Evolutionary conservation across 2,329 filamentous ascomycete genomes (phyloP).

Genomic region (Thielaviopsis euricoi): DNA sequence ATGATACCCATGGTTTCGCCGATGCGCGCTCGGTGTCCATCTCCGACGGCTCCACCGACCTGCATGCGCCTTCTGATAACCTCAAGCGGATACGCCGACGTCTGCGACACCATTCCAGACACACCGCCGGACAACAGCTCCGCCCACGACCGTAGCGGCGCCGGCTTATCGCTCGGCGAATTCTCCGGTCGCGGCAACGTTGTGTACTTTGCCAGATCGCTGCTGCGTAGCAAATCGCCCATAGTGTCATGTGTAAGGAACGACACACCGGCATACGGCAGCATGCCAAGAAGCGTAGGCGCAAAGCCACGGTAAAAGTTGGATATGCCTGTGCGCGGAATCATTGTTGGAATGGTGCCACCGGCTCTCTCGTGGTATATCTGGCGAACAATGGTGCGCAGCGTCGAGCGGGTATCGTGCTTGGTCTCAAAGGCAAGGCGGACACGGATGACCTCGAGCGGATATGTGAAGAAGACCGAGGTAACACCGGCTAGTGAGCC

Average conservation of each 20-base stretch:
- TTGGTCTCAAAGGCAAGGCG: slow-evolving; percentile 91
- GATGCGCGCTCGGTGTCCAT: slow-evolving; percentile 65
- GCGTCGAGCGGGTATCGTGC: slow-evolving; percentile 48
- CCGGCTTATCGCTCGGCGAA: slow-evolving; percentile 37
- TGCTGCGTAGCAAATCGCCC: slow-evolving; percentile 65
- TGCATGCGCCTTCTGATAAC: slow-evolving; percentile 90
- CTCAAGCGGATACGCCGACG: slow-evolving; percentile 82
- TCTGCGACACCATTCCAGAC: slow-evolving; percentile 80
- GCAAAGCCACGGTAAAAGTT: slow-evolving; percentile 96
- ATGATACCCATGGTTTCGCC: slow-evolving; percentile 64
- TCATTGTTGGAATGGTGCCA: slow-evolving; percentile 15
- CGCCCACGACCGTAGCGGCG: slow-evolving; percentile 68
- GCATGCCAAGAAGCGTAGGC: slow-evolving; percentile 82
- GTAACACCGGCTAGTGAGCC: slow-evolving; percentile 69
- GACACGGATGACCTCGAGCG: slow-evolving; percentile 81
- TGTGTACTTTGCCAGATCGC: slow-evolving; percentile 52
- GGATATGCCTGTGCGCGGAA: slow-evolving; percentile 51
- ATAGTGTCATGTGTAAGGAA: slow-evolving; percentile 90
- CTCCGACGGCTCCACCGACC: slow-evolving; percentile 83
- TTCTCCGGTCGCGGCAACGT: slow-evolving; percentile 48
- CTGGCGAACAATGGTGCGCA: slow-evolving; percentile 61
- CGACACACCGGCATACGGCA: slow-evolving; percentile 89
- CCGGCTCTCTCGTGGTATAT: slow-evolving; percentile 67
- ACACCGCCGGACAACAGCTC: slow-evolving; percentile 72
- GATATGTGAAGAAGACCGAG: slow-evolving; percentile 92